These are phyloP conservation scores for Xylaria intraflava DNA, from an alignment of 495 filamentous ascomycete species.

Conservation along the genomic window DNA sequence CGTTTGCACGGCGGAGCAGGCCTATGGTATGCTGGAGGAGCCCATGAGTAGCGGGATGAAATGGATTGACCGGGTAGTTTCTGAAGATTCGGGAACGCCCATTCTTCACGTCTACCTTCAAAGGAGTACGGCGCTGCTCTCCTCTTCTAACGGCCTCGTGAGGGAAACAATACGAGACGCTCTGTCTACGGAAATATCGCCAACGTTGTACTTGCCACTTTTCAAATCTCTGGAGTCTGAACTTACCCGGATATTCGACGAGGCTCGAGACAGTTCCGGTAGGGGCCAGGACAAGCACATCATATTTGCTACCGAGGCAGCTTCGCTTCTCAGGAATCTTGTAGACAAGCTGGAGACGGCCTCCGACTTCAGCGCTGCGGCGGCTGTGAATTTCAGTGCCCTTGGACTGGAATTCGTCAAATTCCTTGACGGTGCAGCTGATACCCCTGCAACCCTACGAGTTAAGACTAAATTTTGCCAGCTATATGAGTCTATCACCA, in stretches of 20 bases:
- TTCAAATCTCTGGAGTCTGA: conserved; percentile 56
- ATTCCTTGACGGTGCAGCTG: conserved; percentile 49
- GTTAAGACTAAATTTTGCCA: conserved; percentile 63
- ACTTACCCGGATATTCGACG: conserved; percentile 51
- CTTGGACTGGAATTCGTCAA: conserved; percentile 55
- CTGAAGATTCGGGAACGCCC: conserved; percentile 51
- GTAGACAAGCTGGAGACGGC: conserved; percentile 55
- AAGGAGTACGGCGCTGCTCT: conserved; percentile 54
- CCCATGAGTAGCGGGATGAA: conserved; percentile 47
- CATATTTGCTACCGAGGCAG: conserved; percentile 58
- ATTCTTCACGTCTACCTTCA: conserved; percentile 54
- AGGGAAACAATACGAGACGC: conserved; percentile 58
- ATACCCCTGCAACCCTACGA: conserved; percentile 46
- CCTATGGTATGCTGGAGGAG: conserved; percentile 44
- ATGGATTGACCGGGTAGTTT: conserved; percentile 57
- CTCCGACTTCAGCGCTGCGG: conserved; percentile 50
- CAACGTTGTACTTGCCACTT: conserved; percentile 51
- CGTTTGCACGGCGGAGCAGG: conserved; percentile 56
- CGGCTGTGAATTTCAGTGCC: conserved; percentile 52
- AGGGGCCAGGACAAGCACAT: conserved; percentile 52
- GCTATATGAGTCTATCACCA: conserved; percentile 54
- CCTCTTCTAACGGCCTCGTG: conserved; percentile 54
- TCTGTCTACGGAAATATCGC: conserved; percentile 52
- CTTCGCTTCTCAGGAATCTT: conserved; percentile 53
- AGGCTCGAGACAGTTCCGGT: conserved; percentile 40